These are phyloP conservation scores for Phanerochaete sordida DNA, from an alignment of 768 basidiomycete species.

Conservation along the genomic window DNA sequence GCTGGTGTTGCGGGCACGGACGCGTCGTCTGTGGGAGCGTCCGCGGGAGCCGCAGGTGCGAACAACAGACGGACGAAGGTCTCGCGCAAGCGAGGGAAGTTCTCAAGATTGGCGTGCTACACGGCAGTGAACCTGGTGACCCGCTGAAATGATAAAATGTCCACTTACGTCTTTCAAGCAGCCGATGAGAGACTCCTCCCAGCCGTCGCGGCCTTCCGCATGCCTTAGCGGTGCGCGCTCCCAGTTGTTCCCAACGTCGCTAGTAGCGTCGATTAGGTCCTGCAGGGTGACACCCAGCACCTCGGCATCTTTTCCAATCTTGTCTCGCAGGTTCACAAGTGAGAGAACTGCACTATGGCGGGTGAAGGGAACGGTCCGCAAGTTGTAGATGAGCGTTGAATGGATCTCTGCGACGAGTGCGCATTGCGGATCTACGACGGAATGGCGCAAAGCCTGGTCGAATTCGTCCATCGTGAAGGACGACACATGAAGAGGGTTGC, in stretches of 20 bases:
- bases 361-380: slow-evolving; percentile 76
- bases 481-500: slow-evolving; percentile 85
- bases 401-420: slow-evolving; percentile 84
- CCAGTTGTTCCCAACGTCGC: slow-evolving; percentile 85
- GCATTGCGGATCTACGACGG: slow-evolving; percentile 64
- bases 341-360: slow-evolving; percentile 76
- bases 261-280: slow-evolving; percentile 62
- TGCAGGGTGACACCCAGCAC: slow-evolving; percentile 59
- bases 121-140: neutral
- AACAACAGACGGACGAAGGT: slow-evolving; percentile 74
- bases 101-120: slow-evolving; percentile 71
- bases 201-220: slow-evolving; percentile 74
- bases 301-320: slow-evolving; percentile 38
- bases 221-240: slow-evolving; percentile 72
- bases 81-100: slow-evolving; percentile 69
- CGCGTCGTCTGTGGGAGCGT: slow-evolving; percentile 8
- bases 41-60: slow-evolving; percentile 45
- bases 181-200: slow-evolving; percentile 90
- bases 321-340: slow-evolving; percentile 43
- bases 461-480: slow-evolving; percentile 91
- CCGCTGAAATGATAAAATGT: neutral
- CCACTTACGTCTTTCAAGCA: slow-evolving; percentile 83
- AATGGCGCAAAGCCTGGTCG: slow-evolving; percentile 82
- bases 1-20: slow-evolving; percentile 44
- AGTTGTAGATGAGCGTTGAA: slow-evolving; percentile 82